Base-by-base conservation (phyloP, 2,329 filamentous ascomycete species). In the Herpotrichia juniperi region DNA sequence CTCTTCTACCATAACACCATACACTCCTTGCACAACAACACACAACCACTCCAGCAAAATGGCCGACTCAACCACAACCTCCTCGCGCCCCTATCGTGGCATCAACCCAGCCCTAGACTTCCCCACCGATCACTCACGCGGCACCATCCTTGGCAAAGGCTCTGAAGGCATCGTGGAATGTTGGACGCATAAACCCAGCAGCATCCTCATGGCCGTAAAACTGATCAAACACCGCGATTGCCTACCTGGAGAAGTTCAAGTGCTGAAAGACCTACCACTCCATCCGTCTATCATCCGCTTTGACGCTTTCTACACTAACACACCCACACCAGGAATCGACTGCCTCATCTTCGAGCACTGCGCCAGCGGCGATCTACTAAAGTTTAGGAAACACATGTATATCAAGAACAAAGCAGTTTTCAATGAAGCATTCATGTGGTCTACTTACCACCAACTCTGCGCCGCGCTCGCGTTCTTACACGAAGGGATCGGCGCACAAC, bases 391-490 rank as follows among this genome's bases (percentile, higher is more conserved):
- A 10, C n/a, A 31, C 9, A 40, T 42, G 19, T 31, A 35, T 32
- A n/a, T 24, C 30, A 24, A 31, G 2, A 46, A 42, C 11, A 22
- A 40, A 4, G 26, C 8, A 10, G 19, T 49, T 10, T 57, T 57
- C 26, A 52, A 54, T 3, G 59, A 64, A 42, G 30, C 17, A 1
- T 50, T 45, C 31, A 12, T 56, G 16, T 63, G 61, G 64, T 39
- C 56, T 1, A 24, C 59, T 2, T 61, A 56, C 46, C 45, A 14
- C 7, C 63, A 66, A 37, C 24, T 66, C 4, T 30, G 45, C 4
- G 24, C 34, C 2, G 63, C 61, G 0, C 25, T 62, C 5, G 58
- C 63, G 1, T 65, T 62, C 44, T 48, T 67, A 3, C 64, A 67
- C 48, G 51, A 59, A 25, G 63, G 63, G 4, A 50, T 56, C 4